phyloP scores from a whole-genome alignment of 257 asterid species.

The Leptodermis oblonga region DNA sequence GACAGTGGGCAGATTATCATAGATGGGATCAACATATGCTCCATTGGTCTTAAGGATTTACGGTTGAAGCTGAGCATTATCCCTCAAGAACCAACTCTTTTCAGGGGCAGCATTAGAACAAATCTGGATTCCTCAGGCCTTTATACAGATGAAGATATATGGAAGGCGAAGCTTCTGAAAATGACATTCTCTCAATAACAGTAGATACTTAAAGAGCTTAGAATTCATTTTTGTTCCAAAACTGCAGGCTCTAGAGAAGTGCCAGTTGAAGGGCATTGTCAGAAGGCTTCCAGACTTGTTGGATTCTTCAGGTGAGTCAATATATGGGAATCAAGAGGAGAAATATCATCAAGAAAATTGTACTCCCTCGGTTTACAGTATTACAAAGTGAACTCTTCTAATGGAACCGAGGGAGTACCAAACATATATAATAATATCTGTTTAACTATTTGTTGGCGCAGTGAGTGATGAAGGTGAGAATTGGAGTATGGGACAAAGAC shows the following conservation, averaged over 20 bases:
- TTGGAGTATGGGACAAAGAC: slow-evolving; percentile 94
- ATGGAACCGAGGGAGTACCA: neutral
- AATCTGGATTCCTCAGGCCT: slow-evolving; percentile 77
- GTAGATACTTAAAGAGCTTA: no score
- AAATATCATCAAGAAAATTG: no score
- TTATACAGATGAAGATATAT: slow-evolving; percentile 62
- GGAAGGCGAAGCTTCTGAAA: slow-evolving; percentile 61
- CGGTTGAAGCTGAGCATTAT: slow-evolving; percentile 68
- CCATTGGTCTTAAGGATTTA: slow-evolving; percentile 67
- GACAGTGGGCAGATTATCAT: slow-evolving; percentile 45
- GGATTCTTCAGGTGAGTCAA: slow-evolving; percentile 58
- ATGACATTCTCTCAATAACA: no score
- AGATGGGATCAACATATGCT: slow-evolving; percentile 66
- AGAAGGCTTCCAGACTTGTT: slow-evolving; percentile 56
- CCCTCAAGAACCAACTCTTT: no score
- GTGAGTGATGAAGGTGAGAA: slow-evolving; percentile 86
- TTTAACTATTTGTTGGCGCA: no score
- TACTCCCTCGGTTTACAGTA: no score
- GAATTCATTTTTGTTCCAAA: no score
- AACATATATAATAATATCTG: no score
- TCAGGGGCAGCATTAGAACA: slow-evolving; percentile 62
- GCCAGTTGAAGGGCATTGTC: slow-evolving; percentile 68
- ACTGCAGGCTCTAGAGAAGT: slow-evolving; percentile 71
- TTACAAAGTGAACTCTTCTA: no score
- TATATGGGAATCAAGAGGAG: no score